Evolutionary conservation across 2,329 filamentous ascomycete genomes (phyloP).

Genomic region (Ophiostoma quercus): DNA sequence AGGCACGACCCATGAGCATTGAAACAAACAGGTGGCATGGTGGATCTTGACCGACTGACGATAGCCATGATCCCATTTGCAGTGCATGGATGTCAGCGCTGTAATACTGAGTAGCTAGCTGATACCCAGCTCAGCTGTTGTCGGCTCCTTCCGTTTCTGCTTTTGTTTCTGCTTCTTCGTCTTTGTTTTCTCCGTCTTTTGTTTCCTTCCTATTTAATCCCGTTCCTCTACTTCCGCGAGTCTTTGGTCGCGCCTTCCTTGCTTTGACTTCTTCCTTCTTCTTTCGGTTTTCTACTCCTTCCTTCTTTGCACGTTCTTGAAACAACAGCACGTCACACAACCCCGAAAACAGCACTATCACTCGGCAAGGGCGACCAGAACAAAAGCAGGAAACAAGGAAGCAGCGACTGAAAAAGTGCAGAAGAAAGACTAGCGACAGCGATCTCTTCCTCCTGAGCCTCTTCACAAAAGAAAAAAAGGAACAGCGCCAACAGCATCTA

Average conservation of each 20-base stretch:
- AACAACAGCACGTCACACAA: neutral
- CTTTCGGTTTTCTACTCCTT: neutral
- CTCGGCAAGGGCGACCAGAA: neutral
- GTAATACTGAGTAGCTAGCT: too few species aligned
- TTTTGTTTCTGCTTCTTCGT: neutral
- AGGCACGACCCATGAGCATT: neutral
- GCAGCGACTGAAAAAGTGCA: conserved; percentile 2
- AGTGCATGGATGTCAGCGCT: neutral
- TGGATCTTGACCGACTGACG: neutral
- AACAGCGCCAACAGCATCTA: neutral
- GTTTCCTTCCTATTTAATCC: neutral
- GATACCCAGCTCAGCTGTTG: too few species aligned
- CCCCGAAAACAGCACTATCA: neutral
- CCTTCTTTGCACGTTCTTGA: neutral
- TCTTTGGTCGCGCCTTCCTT: neutral
- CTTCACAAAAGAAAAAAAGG: neutral
- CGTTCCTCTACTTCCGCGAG: neutral
- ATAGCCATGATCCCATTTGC: neutral
- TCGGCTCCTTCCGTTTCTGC: neutral
- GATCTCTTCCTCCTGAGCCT: neutral
- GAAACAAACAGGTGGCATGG: neutral
- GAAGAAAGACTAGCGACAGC: neutral
- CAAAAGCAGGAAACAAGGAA: neutral
- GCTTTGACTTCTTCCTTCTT: neutral
- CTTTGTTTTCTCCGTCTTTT: neutral